Conservation (phyloP, 176 grass and related monocot genomes). For the Avena sativa region DNA sequence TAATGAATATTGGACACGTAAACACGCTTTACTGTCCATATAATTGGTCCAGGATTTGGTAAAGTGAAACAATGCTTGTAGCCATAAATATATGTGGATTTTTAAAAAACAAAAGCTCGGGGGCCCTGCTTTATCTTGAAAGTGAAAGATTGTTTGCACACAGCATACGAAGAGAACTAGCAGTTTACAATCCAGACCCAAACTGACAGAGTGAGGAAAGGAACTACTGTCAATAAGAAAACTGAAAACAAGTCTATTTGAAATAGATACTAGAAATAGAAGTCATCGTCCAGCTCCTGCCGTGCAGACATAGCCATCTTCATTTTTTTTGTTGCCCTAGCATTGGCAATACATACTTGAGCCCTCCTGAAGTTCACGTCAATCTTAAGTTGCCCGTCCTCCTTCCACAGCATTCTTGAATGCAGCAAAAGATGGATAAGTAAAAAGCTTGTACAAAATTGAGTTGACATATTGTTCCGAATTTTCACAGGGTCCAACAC, state of each 20-base stretch:
- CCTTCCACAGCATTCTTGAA: background rate
- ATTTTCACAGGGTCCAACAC: background rate
- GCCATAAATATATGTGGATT: background rate
- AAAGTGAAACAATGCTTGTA: background rate
- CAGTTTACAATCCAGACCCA: background rate
- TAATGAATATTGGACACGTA: background rate
- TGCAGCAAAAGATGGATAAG: slow-evolving; percentile 10
- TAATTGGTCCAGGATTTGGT: background rate
- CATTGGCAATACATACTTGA: background rate
- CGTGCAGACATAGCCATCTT: background rate
- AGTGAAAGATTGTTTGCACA: background rate
- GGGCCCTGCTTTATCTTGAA: background rate
- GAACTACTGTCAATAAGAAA: background rate
- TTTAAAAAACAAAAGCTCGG: background rate
- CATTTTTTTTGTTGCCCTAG: background rate
- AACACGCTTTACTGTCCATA: background rate
- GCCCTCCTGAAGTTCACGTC: background rate
- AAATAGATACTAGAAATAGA: background rate
- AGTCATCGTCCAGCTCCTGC: background rate
- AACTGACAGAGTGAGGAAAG: background rate
- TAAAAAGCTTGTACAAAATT: background rate
- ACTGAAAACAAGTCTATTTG: background rate
- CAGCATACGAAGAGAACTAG: background rate
- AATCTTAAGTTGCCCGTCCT: background rate
- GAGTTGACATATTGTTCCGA: background rate